Base-by-base conservation (phyloP, 176 grass and related monocot species). In the Cenchrus fungigraminus region DNA sequence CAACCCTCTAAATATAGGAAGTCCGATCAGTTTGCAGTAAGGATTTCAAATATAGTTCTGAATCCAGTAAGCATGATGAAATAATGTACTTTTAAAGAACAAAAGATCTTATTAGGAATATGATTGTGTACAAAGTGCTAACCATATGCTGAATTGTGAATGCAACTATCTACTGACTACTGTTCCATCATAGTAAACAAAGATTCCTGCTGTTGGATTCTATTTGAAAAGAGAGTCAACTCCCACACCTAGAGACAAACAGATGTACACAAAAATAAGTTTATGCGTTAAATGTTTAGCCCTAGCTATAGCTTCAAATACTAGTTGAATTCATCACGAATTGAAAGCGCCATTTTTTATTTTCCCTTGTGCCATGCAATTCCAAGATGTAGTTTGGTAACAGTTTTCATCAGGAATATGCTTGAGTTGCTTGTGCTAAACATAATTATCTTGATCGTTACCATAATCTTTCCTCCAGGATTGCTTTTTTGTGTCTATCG, bases 401-500 rank as follows among this genome's bases (percentile, higher is more conserved):
- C 78, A 49, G 74, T 83, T 74, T 80, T 88, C 31, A 72, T 87
- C 58, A 85, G 87, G 84, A 87, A 87, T 79, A 84, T 50, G 13
- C 77, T 86, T 68, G 75, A 82, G 12, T 73, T 92, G 77, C 67
- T 78, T 85, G 84, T 68, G 8, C 42, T 79, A 59, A 74, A 71
- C 29, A 73, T 86, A 17, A 68, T 40, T 79, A 53, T 61, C 71
- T 56, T 90, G 71, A 88, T 69, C 43, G 45, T 79, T 94, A 47
- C 79, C 70, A 73, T 64, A 84, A 63, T n/a, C 3, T 76, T 83
- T 76, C 54, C 70, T 16, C 59, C 47, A 95, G 96, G 96, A 98
- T 71, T 95, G 89, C 65, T 98, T 98, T 85, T 98, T 98, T 25
- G 96, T 98, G 71, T 95, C 96, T 8, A 93, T 98, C 28, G 91